These are phyloP conservation scores for Plantago major DNA, from an alignment of 257 asterid species.

Conservation along the genomic window DNA sequence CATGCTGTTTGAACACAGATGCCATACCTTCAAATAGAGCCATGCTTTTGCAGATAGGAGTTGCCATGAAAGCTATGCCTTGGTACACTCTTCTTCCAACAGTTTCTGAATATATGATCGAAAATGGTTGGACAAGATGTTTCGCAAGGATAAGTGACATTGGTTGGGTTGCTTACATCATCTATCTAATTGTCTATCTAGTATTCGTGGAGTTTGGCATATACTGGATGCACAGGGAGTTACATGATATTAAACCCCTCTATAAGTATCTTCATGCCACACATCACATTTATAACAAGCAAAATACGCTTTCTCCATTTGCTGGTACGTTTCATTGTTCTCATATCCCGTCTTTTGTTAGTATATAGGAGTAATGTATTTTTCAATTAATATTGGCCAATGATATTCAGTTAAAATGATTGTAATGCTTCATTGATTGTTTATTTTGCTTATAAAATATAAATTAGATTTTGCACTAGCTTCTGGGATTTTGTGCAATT, in stretches of 20 bases:
- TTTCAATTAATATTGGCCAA: too few relatives aligned
- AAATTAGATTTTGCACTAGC: too few relatives aligned
- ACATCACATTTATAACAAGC: constrained; percentile 98
- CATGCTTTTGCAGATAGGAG: constrained; percentile 89
- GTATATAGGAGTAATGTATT: too few relatives aligned
- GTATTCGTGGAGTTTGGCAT: constrained; percentile 85
- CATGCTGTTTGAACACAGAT: constrained; percentile 46
- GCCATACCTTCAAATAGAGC: constrained; percentile 78
- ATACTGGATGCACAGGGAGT: constrained; percentile 96
- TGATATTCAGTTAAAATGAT: too few relatives aligned
- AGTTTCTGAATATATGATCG: constrained; percentile 83
- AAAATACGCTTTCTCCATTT: constrained; percentile 95
- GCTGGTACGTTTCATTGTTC: constrained; percentile 55
- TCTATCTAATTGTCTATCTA: constrained; percentile 50
- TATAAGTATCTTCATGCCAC: constrained; percentile 93
- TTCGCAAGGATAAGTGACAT: constrained; percentile 63
- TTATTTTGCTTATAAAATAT: too few relatives aligned
- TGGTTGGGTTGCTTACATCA: constrained; percentile 53
- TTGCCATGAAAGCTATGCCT: constrained; percentile 99
- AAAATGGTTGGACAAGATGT: constrained; percentile 86
- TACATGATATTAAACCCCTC: constrained; percentile 94
- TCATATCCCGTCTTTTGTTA: too few relatives aligned
- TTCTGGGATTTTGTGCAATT: too few relatives aligned
- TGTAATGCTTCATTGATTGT: too few relatives aligned
- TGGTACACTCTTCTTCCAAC: constrained; percentile 80